phyloP scores from a whole-genome alignment of 2,329 filamentous ascomycete species.

The Fusarium coicis region DNA sequence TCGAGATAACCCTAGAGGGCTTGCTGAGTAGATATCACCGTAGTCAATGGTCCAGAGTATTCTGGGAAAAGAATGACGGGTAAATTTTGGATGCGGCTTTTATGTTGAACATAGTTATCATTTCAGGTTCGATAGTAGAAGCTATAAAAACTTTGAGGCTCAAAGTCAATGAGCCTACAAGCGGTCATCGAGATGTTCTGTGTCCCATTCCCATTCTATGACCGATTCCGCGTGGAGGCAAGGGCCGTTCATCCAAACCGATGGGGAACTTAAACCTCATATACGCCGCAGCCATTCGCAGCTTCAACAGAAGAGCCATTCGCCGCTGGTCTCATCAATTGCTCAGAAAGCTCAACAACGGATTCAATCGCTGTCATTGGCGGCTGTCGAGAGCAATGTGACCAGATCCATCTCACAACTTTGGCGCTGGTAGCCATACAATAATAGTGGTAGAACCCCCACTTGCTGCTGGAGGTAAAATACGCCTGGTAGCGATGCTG shows the following conservation, averaged over 20 bases:
- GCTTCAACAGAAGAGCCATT: neutral
- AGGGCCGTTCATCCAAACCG: neutral
- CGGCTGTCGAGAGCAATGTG: too few species aligned
- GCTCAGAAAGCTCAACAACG: neutral
- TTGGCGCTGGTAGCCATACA: neutral
- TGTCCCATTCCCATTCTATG: neutral
- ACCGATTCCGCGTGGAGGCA: neutral
- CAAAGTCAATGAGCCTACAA: neutral
- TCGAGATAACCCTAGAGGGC: neutral
- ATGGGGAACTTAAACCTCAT: neutral
- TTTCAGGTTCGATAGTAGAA: neutral
- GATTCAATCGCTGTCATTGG: neutral
- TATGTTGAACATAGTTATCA: neutral
- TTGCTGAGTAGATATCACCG: neutral
- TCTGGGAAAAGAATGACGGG: neutral
- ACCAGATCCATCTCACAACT: neutral
- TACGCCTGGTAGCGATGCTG: neutral
- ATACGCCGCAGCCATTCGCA: neutral
- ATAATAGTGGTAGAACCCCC: neutral
- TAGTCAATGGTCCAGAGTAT: too few species aligned
- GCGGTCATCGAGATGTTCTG: neutral
- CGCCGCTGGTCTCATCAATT: neutral
- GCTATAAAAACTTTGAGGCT: neutral
- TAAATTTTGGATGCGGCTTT: too few species aligned
- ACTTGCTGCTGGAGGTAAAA: neutral